Conservation (phyloP, 306 rosid species). For the Parietaria judaica region DNA sequence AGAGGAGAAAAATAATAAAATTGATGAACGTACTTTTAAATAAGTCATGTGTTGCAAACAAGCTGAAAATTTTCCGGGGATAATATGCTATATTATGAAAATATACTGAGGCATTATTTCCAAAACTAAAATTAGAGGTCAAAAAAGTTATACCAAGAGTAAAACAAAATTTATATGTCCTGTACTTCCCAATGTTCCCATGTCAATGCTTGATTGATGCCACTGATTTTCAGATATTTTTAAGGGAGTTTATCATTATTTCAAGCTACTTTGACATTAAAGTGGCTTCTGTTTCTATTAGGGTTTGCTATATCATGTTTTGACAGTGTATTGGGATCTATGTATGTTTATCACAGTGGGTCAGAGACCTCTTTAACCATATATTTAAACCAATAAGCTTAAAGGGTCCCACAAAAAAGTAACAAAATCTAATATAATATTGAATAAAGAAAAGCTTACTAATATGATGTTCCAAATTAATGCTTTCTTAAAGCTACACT, state of each 20-base stretch:
- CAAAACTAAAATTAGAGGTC: too few relatives aligned
- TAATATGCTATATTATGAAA: too few relatives aligned
- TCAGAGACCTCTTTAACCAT: slow-evolving; percentile 1
- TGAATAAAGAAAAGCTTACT: slow-evolving; percentile 6
- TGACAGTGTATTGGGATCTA: background rate
- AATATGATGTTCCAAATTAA: slow-evolving; percentile 4
- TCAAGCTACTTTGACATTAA: background rate
- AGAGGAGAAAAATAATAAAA: too few relatives aligned
- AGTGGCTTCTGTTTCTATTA: background rate
- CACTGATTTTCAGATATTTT: background rate
- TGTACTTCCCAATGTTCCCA: slow-evolving; percentile 9
- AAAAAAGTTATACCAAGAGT: background rate
- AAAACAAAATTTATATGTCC: background rate
- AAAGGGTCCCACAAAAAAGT: slow-evolving; percentile 25
- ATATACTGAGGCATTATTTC: too few relatives aligned
- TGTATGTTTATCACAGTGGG: background rate
- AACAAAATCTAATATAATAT: slow-evolving; percentile 8
- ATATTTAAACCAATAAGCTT: slow-evolving; percentile 10
- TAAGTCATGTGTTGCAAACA: too few relatives aligned
- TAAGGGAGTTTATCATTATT: background rate
- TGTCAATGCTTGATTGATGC: slow-evolving; percentile 2
- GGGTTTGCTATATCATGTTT: background rate
- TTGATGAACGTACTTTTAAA: too few relatives aligned
- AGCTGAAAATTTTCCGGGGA: too few relatives aligned
- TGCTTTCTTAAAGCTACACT: slow-evolving; percentile 10